These are phyloP conservation scores for Umbelopsis vinacea DNA, from an alignment of 192 early-diverging fungal species.

Conservation along the genomic window DNA sequence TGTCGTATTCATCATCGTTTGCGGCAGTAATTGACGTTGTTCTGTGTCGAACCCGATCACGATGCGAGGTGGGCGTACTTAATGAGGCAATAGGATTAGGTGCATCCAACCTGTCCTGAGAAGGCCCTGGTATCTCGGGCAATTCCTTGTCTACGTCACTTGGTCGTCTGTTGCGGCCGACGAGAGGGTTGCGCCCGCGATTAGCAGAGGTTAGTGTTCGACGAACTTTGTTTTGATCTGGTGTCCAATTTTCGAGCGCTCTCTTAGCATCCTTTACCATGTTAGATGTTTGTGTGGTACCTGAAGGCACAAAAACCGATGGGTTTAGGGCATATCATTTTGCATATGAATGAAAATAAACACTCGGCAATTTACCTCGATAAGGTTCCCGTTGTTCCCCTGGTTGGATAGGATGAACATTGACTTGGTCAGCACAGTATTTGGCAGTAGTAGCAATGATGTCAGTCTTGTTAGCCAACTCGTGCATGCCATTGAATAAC, in stretches of 20 bases:
- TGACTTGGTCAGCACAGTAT: slow-evolving; percentile 38
- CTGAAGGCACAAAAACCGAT: neutral
- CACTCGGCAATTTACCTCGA: slow-evolving; percentile 7
- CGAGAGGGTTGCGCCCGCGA: slow-evolving; percentile 32
- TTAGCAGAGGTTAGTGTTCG: slow-evolving; percentile 37
- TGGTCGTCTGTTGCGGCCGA: neutral
- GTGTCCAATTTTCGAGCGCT: slow-evolving; percentile 34
- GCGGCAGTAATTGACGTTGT: neutral
- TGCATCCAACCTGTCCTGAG: neutral
- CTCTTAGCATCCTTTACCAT: slow-evolving; percentile 31
- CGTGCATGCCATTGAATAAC: slow-evolving; percentile 43
- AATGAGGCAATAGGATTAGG: neutral
- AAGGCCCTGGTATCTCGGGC: slow-evolving; percentile 9
- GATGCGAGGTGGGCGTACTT: slow-evolving; percentile 16
- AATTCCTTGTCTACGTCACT: slow-evolving; percentile 23
- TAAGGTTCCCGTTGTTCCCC: slow-evolving; percentile 30
- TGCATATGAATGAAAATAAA: neutral
- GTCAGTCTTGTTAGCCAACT: slow-evolving; percentile 40
- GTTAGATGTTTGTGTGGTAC: slow-evolving; percentile 27
- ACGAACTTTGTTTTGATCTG: slow-evolving; percentile 32
- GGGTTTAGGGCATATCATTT: no score
- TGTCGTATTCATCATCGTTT: neutral
- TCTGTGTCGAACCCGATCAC: slow-evolving; percentile 5
- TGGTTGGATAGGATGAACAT: slow-evolving; percentile 29
- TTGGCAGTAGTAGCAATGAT: slow-evolving; percentile 41